Percentiles rank a stretch among this genome's conserved stretches.
These are phyloP conservation scores for Euclidium syriacum DNA, from an alignment of 345 rosid species.

Conservation along the genomic window DNA sequence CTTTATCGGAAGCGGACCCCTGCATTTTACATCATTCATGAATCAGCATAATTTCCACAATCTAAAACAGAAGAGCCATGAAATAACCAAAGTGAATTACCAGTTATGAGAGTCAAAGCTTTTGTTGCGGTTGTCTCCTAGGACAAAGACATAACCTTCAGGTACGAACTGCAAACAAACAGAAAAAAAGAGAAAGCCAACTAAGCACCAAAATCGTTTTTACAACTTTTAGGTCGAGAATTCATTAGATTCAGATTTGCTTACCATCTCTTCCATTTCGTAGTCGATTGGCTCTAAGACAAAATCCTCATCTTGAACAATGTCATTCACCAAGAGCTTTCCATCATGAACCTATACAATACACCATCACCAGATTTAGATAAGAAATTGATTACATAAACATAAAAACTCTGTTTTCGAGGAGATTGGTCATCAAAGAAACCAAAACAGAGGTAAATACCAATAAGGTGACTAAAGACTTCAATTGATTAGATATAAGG, in stretches of 20 bases:
- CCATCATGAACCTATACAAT: constrained; percentile 60
- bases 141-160: constrained; percentile 74
- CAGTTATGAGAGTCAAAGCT: constrained; percentile 90
- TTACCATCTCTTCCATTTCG: constrained; percentile 70
- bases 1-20: constrained; percentile 80
- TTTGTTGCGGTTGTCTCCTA: constrained; percentile 94
- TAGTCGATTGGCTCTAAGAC: constrained; percentile 68
- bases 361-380: constrained; percentile 3
- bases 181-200: neutral
- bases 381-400: neutral
- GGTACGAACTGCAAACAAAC: constrained; percentile 62
- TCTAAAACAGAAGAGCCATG: neutral
- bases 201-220: neutral
- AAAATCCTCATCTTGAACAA: constrained; percentile 56
- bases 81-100: constrained; percentile 34
- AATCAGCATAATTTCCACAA: neutral
- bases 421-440: neutral
- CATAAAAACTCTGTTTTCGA: neutral
- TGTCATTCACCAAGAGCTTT: constrained; percentile 64
- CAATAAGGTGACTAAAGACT: constrained; percentile 9
- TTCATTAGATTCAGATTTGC: neutral
- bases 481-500: constrained; percentile 8
- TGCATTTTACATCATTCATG: constrained; percentile 27
- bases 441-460: neutral
- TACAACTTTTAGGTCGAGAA: neutral